Conservation (phyloP, 2,329 filamentous ascomycete species). For the Orbilia ellipsospora region DNA sequence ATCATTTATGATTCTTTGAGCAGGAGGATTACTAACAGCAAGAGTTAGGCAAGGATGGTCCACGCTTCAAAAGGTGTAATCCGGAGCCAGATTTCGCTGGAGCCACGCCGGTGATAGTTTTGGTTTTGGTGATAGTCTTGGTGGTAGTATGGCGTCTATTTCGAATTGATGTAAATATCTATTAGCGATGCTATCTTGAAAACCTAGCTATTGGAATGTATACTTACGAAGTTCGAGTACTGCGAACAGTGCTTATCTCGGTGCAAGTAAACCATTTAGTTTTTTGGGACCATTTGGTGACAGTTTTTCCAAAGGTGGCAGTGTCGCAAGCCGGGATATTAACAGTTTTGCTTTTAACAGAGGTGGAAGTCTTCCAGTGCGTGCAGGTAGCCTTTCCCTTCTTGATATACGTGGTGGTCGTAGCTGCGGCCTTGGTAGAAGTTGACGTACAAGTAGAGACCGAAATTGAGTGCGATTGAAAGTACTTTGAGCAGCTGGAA, state of each 20-base stretch:
- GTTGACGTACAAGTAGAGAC: not conserved
- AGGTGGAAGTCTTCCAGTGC: conserved; percentile 14
- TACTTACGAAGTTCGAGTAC: too few relatives aligned
- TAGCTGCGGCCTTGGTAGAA: not conserved
- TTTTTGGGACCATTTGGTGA: not conserved
- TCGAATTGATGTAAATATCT: too few relatives aligned
- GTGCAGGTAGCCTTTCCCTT: conserved; percentile 2
- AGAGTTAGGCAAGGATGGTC: too few relatives aligned
- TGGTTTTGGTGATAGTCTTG: conserved; percentile 2
- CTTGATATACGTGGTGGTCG: conserved; percentile 13
- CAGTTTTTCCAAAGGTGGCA: not conserved
- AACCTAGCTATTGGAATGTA: too few relatives aligned
- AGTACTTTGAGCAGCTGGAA: too few relatives aligned
- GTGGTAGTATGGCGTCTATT: not conserved
- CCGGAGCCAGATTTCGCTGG: not conserved
- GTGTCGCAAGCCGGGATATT: conserved; percentile 3
- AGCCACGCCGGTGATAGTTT: not conserved
- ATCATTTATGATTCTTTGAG: too few relatives aligned
- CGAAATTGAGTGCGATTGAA: too few relatives aligned
- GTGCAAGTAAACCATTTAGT: not conserved
- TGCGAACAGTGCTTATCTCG: too few relatives aligned
- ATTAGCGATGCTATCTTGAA: too few relatives aligned
- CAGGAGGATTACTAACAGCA: too few relatives aligned
- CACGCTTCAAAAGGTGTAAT: too few relatives aligned
- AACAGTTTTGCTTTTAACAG: not conserved